phyloP scores from a whole-genome alignment of 163 green algal species.

The Scenedesmus sp. region DNA sequence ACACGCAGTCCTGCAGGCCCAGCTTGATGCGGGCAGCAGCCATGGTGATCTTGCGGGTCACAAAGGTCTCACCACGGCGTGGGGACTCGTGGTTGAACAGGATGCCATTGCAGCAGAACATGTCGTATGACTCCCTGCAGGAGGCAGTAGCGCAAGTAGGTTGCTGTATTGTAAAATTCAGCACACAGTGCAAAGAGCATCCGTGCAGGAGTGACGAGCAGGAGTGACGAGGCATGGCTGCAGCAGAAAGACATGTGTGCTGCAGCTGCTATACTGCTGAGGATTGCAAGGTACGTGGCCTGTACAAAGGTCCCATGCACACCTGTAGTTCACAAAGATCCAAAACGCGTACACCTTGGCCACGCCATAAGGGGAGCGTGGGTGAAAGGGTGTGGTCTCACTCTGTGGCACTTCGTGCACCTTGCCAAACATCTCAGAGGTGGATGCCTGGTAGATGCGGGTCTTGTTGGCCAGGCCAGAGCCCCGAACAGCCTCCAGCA shows the following conservation, averaged over 20 bases:
- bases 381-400: constrained; percentile 86
- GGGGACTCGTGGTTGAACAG: constrained; percentile 93
- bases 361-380: constrained; percentile 84
- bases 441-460: constrained; percentile 88
- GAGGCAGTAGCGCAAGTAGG: background rate
- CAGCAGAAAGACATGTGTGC: background rate
- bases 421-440: constrained; percentile 87
- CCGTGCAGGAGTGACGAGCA: background rate
- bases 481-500: constrained; percentile 79
- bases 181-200: background rate
- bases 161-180: background rate
- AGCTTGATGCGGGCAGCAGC: constrained; percentile 81
- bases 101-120: constrained; percentile 89
- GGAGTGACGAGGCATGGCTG: background rate
- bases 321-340: constrained; percentile 78
- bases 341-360: constrained; percentile 87
- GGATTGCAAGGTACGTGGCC: background rate
- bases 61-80: constrained; percentile 86
- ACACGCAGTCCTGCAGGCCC: constrained; percentile 73
- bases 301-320: background rate
- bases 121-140: constrained; percentile 80
- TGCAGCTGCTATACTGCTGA: background rate
- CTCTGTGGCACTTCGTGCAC: constrained; percentile 81
- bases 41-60: constrained; percentile 89
- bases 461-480: constrained; percentile 55